Conservation (phyloP, 1,284 basidiomycete genomes). For the Fomitiporia mediterranea region DNA sequence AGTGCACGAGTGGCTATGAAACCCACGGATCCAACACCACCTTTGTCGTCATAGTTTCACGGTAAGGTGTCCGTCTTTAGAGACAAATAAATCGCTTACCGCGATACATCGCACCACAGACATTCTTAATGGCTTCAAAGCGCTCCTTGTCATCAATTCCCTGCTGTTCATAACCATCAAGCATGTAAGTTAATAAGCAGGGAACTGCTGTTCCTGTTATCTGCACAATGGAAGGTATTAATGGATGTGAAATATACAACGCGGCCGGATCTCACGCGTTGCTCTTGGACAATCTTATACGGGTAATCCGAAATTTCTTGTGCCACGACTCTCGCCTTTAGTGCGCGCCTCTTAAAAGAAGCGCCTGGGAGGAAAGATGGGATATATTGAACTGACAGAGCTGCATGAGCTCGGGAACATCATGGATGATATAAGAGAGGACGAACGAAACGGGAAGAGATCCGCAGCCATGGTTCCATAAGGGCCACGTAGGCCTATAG, state of each 20-base stretch:
- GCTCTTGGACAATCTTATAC: slow-evolving; percentile 7
- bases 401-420: background rate
- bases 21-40: too few species aligned
- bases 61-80: background rate
- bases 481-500: slow-evolving; percentile 10
- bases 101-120: slow-evolving; percentile 14
- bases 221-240: background rate
- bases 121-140: slow-evolving; percentile 12
- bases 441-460: slow-evolving; percentile 16
- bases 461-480: slow-evolving; percentile 12
- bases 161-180: slow-evolving; percentile 13
- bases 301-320: slow-evolving; percentile 8
- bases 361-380: slow-evolving; percentile 14
- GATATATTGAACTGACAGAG: slow-evolving; percentile 10
- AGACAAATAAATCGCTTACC: too few species aligned
- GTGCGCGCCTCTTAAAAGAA: slow-evolving; percentile 8
- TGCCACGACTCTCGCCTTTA: background rate
- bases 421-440: background rate
- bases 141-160: background rate
- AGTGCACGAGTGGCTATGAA: too few species aligned
- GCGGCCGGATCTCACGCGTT: background rate
- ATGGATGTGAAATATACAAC: background rate
- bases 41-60: background rate
- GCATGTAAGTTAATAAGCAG: slow-evolving; percentile 13
- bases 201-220: background rate